phyloP scores from a whole-genome alignment of 1,284 basidiomycete species.

The Ceratobasidium sp. region DNA sequence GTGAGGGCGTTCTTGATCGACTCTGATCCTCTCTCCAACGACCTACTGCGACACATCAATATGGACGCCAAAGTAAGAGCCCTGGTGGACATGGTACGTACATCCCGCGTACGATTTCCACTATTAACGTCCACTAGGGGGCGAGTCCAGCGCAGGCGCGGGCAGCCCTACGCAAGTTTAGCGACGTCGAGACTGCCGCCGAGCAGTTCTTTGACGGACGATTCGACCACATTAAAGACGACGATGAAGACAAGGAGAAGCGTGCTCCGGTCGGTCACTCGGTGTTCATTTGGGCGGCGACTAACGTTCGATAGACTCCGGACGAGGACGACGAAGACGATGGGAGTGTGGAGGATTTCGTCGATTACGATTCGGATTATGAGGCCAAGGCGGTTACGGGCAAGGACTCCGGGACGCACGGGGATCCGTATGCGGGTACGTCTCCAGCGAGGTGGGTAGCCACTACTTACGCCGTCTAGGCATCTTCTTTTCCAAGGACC shows the following conservation, averaged over 20 bases:
- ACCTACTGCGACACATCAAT: constrained; percentile 4
- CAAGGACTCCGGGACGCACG: constrained; percentile 53
- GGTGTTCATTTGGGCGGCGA: constrained; percentile 6
- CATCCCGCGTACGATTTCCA: no score
- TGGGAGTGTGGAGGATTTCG: constrained; percentile 46
- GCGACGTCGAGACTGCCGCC: constrained; percentile 87
- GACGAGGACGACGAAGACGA: constrained; percentile 53
- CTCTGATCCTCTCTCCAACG: constrained; percentile 37
- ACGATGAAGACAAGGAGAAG: constrained; percentile 46
- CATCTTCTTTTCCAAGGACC: constrained; percentile 90
- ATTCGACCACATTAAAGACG: constrained; percentile 72
- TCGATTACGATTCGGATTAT: constrained; percentile 80
- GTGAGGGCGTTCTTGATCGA: constrained; percentile 8
- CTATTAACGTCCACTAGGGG: constrained; percentile 57
- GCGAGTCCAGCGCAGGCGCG: constrained; percentile 76
- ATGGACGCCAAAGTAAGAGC: constrained; percentile 58
- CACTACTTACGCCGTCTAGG: constrained; percentile 53
- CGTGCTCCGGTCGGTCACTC: constrained; percentile 19
- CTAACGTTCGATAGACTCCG: constrained; percentile 58
- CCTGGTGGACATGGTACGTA: constrained; percentile 64
- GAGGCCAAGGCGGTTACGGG: constrained; percentile 53
- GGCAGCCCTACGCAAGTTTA: constrained; percentile 73
- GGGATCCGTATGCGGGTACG: constrained; percentile 82
- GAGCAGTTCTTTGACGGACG: constrained; percentile 82
- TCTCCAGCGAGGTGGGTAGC: constrained; percentile 4